Conservation (phyloP, 2,329 filamentous ascomycete species). For the Alternaria angustiovoidea region DNA sequence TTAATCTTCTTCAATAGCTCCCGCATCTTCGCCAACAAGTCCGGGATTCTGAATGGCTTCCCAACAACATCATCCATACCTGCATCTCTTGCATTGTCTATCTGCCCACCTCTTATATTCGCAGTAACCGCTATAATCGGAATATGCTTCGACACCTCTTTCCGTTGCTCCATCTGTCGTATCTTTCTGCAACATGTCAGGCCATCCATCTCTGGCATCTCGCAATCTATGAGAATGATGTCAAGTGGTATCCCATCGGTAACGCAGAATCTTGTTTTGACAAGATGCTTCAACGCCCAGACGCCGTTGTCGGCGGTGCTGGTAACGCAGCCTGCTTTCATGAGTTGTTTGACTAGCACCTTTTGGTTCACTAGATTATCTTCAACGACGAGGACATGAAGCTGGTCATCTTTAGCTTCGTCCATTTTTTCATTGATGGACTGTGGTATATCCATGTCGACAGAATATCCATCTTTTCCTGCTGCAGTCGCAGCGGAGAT, state of each 20-base stretch:
- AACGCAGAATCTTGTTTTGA: slow-evolving; percentile 25
- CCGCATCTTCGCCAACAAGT: slow-evolving; percentile 41
- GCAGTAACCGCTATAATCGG: slow-evolving; percentile 50
- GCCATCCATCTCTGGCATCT: slow-evolving; percentile 53
- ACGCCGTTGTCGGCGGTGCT: slow-evolving; percentile 45
- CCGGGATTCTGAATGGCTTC: slow-evolving; percentile 47
- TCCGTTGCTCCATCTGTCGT: slow-evolving; percentile 37
- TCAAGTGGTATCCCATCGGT: slow-evolving; percentile 31
- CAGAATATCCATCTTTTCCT: not conserved
- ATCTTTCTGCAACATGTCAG: slow-evolving; percentile 45
- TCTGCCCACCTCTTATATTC: slow-evolving; percentile 48
- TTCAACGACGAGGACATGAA: slow-evolving; percentile 47
- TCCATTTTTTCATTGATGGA: not conserved
- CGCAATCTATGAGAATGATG: slow-evolving; percentile 48
- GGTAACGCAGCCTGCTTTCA: slow-evolving; percentile 39
- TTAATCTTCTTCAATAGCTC: slow-evolving; percentile 27
- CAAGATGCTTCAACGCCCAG: slow-evolving; percentile 38
- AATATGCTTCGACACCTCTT: slow-evolving; percentile 35
- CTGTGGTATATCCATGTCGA: not conserved
- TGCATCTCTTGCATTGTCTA: slow-evolving; percentile 36
- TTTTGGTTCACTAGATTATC: slow-evolving; percentile 51
- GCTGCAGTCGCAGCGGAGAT: not conserved
- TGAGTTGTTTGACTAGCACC: slow-evolving; percentile 45
- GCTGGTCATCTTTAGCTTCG: slow-evolving; percentile 2
- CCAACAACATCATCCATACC: slow-evolving; percentile 49